phyloP scores from a whole-genome alignment of 2,329 filamentous ascomycete species.

The Colletotrichum spaethianum region DNA sequence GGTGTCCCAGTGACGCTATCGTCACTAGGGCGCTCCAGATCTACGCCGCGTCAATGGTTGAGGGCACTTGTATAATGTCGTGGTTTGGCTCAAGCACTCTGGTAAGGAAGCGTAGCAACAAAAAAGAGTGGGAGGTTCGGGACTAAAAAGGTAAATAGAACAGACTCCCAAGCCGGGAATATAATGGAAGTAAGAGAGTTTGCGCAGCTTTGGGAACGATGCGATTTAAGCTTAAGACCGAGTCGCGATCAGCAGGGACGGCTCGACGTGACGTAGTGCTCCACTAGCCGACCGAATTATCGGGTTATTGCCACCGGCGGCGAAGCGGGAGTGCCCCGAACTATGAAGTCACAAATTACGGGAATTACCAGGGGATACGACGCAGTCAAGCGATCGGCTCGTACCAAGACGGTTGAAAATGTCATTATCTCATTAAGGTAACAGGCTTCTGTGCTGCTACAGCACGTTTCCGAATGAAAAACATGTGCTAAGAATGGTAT shows the following conservation, averaged over 20 bases:
- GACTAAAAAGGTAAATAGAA: not conserved
- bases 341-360: constrained; percentile 19
- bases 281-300: constrained; percentile 27
- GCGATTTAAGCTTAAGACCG: constrained; percentile 26
- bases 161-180: constrained; percentile 1
- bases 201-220: not conserved
- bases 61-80: not conserved
- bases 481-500: constrained; percentile 37
- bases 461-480: not conserved
- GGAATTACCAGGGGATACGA: not conserved
- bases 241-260: constrained; percentile 12
- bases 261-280: constrained; percentile 34
- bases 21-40: not conserved
- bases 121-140: not conserved
- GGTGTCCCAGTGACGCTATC: constrained; percentile 6
- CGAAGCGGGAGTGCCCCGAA: constrained; percentile 13
- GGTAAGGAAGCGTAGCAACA: too few relatives aligned
- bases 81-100: not conserved
- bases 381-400: not conserved
- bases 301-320: constrained; percentile 26
- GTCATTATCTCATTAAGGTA: constrained; percentile 32
- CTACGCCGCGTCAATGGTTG: not conserved
- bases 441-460: constrained; percentile 4
- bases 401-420: not conserved
- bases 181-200: constrained; percentile 10